Evolutionary conservation across 1,139 yeast species (phyloP).

Genomic region (Ashbya aceris): DNA sequence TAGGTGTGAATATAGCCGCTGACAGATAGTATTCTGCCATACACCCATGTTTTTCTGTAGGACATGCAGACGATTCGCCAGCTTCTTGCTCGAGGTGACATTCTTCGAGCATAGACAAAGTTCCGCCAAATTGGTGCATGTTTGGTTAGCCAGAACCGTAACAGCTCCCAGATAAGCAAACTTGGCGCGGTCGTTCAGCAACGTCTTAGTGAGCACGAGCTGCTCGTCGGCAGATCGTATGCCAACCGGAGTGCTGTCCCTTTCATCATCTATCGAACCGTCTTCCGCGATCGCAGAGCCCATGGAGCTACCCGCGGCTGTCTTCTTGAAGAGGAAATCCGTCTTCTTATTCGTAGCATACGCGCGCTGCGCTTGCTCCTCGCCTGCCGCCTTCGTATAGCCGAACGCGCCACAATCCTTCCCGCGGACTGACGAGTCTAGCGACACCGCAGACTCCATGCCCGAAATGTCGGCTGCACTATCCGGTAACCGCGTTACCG

Average conservation of each 20-base stretch:
- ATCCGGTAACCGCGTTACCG: constrained; percentile 14
- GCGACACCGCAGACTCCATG: constrained; percentile 15
- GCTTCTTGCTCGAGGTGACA: constrained; percentile 34
- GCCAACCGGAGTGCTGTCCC: constrained; percentile 30
- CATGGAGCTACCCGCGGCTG: constrained; percentile 5
- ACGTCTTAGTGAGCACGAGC: constrained; percentile 66
- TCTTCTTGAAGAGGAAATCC: constrained; percentile 59
- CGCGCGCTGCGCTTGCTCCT: constrained; percentile 75
- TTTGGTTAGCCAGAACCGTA: constrained; percentile 62
- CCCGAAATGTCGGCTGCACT: constrained; percentile 9
- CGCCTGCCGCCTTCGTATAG: constrained; percentile 83
- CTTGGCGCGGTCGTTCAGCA: constrained; percentile 76
- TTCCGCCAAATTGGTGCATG: constrained; percentile 71
- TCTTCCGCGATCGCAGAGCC: background rate
- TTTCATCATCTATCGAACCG: constrained; percentile 21
- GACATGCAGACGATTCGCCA: constrained; percentile 52
- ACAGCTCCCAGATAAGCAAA: constrained; percentile 88
- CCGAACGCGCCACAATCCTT: constrained; percentile 36
- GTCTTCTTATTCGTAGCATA: constrained; percentile 69
- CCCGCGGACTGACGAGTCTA: constrained; percentile 13
- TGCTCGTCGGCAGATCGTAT: constrained; percentile 37
- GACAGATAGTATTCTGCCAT: constrained; percentile 74
- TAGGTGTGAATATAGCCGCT: constrained; percentile 72
- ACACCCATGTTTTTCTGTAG: constrained; percentile 74
- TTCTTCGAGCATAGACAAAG: constrained; percentile 43